Base-by-base conservation (phyloP, 2,329 filamentous ascomycete species). In the Sclerotinia nivalis region DNA sequence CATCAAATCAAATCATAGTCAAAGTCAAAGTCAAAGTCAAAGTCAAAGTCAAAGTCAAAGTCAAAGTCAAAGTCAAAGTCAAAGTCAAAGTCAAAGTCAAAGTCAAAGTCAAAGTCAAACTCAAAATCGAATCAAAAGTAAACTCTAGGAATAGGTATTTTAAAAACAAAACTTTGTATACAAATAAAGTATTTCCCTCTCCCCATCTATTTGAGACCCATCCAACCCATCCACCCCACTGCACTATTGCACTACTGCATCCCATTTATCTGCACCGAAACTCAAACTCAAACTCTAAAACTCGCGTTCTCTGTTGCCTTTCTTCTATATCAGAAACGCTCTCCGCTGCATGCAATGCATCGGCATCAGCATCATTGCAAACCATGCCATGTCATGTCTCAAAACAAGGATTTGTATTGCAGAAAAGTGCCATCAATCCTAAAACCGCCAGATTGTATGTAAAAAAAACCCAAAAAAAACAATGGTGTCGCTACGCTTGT, bases 121-220 rank as follows among this genome's bases (percentile, higher is more conserved):
- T n/a, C n/a, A n/a, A 62, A 37, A 62, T 50, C 31, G 15, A 45
- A 37, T 58, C 50, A 25, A 28, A 50, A 62, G n/a, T 62, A 28
- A 62, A 50, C 45, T 54, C 40, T 60, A 47, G 31, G 50, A 31
- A 31, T 31, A 31, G 31, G 4, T 47, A 20, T 61, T 52, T 20
- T n/a, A n/a, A 37, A 70, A 70, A 56, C 55, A 60, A n/a, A 59
- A 70, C 45, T 54, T 18, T 65, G n/a, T 64, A 47, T 68, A 69
- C 58, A 69, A 69, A 52, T 25, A 64, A 40, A 64, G 37, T 8
- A 54, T 62, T 59, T 47, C 7, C 56, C 47, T 31, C 56, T 69
- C 40, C 40, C 64, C 59, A 59, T 58, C 31, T 58, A n/a, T 62
- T 66, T 6, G n/a, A 20, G 22, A 40, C 40, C 40, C 12, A 43